Conservation (phyloP, 257 asterid species). For the Linaria vulgaris region DNA sequence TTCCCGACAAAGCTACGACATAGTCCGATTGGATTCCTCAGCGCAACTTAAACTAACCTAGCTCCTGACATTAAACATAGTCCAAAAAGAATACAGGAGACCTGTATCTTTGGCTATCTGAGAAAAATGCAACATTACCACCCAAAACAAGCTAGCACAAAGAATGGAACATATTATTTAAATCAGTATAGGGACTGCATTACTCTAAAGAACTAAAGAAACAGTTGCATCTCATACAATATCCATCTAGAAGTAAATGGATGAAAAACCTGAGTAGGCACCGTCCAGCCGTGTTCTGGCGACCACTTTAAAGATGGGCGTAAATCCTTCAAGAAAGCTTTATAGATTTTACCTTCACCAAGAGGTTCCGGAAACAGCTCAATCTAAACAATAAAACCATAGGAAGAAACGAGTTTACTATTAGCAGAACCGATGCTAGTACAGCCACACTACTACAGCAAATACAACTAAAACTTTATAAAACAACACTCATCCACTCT, state of each 20-base stretch:
- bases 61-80: neutral
- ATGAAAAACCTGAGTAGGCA: slow-evolving; percentile 55
- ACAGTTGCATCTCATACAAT: neutral
- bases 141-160: neutral
- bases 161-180: neutral
- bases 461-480: slow-evolving; percentile 10
- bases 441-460: slow-evolving; percentile 16
- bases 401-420: slow-evolving; percentile 7
- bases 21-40: no score
- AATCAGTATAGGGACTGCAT: slow-evolving; percentile 9
- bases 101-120: neutral
- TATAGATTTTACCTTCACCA: slow-evolving; percentile 70
- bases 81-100: neutral
- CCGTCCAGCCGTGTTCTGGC: slow-evolving; percentile 60
- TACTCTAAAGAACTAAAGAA: neutral
- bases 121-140: neutral
- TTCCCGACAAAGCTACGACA: no score
- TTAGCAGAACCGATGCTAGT: slow-evolving; percentile 1
- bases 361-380: slow-evolving; percentile 54
- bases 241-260: slow-evolving; percentile 11
- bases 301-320: slow-evolving; percentile 94
- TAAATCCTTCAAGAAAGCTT: slow-evolving; percentile 46
- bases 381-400: slow-evolving; percentile 42
- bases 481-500: slow-evolving; percentile 12
- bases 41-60: no score